These are phyloP conservation scores for Tylopilus sp. DNA, from an alignment of 768 basidiomycete genomes.

Conservation along the genomic window DNA sequence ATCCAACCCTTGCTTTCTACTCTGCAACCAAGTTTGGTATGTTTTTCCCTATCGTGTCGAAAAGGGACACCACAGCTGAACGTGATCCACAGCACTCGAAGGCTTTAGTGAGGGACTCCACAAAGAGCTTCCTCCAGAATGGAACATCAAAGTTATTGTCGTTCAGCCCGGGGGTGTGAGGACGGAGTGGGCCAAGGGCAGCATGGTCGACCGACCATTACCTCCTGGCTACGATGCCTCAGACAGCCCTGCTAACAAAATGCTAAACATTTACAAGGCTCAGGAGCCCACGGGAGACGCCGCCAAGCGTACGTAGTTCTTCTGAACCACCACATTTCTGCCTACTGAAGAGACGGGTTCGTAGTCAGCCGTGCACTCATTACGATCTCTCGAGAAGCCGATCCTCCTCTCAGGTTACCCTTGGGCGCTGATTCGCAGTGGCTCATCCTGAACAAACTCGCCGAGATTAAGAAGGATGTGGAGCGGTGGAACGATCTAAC, in stretches of 20 bases:
- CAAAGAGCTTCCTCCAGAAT: conserved; percentile 21
- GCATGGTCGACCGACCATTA: conserved; percentile 13
- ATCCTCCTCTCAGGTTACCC: conserved; percentile 20
- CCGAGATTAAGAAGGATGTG: conserved; percentile 14
- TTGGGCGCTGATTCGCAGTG: conserved; percentile 19
- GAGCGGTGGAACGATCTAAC: not conserved
- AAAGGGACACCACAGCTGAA: not conserved
- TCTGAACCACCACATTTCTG: not conserved
- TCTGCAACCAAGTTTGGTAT: conserved; percentile 24
- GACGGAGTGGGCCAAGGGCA: conserved; percentile 21
- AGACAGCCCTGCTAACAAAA: conserved; percentile 14
- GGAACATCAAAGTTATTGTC: conserved; percentile 27
- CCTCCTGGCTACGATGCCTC: conserved; percentile 16
- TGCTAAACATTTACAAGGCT: conserved; percentile 8
- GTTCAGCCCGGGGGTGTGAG: conserved; percentile 20
- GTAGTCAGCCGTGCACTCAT: conserved; percentile 18
- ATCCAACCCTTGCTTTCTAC: conserved; percentile 19
- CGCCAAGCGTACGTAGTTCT: conserved; percentile 9
- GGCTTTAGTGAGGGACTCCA: conserved; percentile 25
- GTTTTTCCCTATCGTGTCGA: not conserved
- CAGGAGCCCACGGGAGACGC: not conserved
- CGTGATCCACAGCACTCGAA: conserved; percentile 17
- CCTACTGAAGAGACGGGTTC: not conserved
- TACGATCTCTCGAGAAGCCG: conserved; percentile 13
- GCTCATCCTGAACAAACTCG: conserved; percentile 13